Base-by-base conservation (phyloP, 495 filamentous ascomycete species). In the Ascobolus immersus region DNA sequence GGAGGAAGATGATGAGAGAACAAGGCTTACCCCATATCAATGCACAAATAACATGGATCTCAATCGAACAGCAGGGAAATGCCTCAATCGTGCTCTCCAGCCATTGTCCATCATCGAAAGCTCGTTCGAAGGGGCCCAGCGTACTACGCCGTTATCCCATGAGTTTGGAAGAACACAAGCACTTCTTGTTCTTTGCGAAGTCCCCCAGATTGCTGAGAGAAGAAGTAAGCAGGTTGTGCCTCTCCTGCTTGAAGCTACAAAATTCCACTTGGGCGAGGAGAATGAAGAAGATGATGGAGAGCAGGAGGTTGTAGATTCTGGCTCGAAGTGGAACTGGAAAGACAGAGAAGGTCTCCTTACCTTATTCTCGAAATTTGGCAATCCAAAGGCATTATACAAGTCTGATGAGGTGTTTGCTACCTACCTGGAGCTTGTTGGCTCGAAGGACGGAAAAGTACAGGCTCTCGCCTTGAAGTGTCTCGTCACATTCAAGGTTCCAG, bases 361-460 rank as follows among this genome's bases (percentile, higher is more conserved):
- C 1, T 56, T 99, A n/a, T 78, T 94, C 48, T 64, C 70, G 0
- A 67, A 74, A 39, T 94, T 93, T 47, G 55, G 58, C 26, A 94
- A 93, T 47, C 79, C 86, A 0, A 73, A 60, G 42, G 76, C 74
- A 7, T 55, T 99, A 5, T 94, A 66, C 51, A 76, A 64, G 50
- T 70, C 73, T 5, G 54, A 64, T 5, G 71, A 78, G 27, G 86
- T 91, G 3, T 77, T 80, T 43, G 54, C 63, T 2, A 67, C 70
- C 14, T 55, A 93, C 6, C 55, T 86, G 7, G 57, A 61, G 24
- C 62, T 92, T 21, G 55, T 93, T 20, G 65, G 67, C 13, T 82
- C 89, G 43, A 89, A 82, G 34, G 82, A 94, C 48, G 62, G 72
- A 17, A 81, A 91, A 37, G 61, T 92, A 11, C 86, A 99, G 43